These are phyloP conservation scores for Bipolaris oryzae DNA, from an alignment of 2,329 filamentous ascomycete genomes.

Conservation along the genomic window DNA sequence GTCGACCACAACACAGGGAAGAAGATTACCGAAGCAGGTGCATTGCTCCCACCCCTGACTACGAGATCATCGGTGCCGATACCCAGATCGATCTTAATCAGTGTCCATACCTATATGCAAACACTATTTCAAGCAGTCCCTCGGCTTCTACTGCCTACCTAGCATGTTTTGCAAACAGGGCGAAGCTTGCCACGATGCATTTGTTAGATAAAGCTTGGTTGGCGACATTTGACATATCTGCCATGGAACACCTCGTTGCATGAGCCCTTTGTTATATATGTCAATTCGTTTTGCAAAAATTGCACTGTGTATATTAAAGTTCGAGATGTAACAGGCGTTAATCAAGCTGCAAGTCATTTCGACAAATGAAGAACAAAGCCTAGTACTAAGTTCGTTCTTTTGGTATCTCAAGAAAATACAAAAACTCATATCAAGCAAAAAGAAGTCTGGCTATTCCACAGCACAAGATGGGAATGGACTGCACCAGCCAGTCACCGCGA, in stretches of 20 bases:
- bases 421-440: background rate
- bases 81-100: background rate
- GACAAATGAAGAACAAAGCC: background rate
- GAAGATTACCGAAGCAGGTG: background rate
- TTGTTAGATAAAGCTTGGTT: background rate
- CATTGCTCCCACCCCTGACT: background rate
- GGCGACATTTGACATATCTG: background rate
- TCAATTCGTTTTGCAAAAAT: no score
- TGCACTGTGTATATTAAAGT: no score
- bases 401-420: background rate
- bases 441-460: background rate
- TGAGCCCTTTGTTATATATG: no score
- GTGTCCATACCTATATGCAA: background rate
- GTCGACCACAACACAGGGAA: conserved; percentile 20
- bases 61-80: conserved; percentile 7
- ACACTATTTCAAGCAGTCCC: background rate
- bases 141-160: background rate
- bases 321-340: background rate
- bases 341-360: background rate
- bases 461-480: background rate
- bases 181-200: background rate
- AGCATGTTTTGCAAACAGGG: background rate
- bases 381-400: background rate
- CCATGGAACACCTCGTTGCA: no score
- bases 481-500: conserved; percentile 6